Base-by-base conservation (phyloP, 2,329 filamentous ascomycete species). In the Colletotrichum spaethianum region DNA sequence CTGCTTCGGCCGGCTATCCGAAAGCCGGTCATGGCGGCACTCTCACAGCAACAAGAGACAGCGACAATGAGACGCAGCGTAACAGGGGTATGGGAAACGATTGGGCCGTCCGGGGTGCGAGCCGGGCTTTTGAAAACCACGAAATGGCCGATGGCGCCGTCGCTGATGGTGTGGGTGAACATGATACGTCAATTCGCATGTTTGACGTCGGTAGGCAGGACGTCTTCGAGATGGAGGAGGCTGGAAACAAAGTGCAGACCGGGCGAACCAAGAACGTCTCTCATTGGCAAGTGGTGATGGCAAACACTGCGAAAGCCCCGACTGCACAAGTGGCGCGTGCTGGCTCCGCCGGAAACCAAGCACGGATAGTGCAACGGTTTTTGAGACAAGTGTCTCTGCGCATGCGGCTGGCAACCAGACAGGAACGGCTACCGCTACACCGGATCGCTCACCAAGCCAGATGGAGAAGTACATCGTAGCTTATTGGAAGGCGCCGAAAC, bases 361-460 rank as follows among this genome's bases (percentile, higher is more conserved):
- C 23, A n/a, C 52, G 6, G 2, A 66, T 12, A 28, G 40, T 40
- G 28, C 16, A 42, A n/a, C 16, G 20, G 31, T 48, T 66, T 59
- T 36, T 50, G 16, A 16, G n/a, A 7, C 11, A 66, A 16, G 52
- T 66, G 5, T 59, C 28, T 50, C 40, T 66, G 9, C n/a, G 31
- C 14, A 66, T 57, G n/a, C 20, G n/a, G 53, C 63, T 66, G 16
- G 16, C 23, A 57, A 50, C 42, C 31, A 1, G 16, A 2, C 9
- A 50, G n/a, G 46, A 40, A 28, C 14, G 28, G 63, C 52, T 59
- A 14, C 63, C n/a, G 20, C 53, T 40, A 57, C n/a, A 50, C 42
- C 3, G 5, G 23, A n/a, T 66, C 9, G 31, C 31, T 44, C 18
- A 52, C 14, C 16, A 59, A 57, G 52, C 2, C 33, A 33, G 33